Base-by-base conservation (phyloP, 2,329 filamentous ascomycete genomes). In the Magnaporthiopsis incrustans region DNA sequence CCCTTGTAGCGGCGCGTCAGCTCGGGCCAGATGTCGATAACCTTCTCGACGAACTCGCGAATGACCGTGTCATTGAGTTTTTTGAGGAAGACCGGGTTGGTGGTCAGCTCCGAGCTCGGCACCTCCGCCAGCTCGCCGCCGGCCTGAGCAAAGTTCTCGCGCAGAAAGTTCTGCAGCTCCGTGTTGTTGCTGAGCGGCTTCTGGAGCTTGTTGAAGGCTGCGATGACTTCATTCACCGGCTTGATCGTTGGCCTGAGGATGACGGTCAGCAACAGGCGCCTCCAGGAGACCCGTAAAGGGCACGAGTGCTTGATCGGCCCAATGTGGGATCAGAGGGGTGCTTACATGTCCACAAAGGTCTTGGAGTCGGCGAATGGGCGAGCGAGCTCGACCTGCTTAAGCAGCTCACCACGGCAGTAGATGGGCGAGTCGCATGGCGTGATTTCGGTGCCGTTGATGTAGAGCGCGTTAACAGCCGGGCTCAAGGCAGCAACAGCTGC, bases 11-110 rank as follows among this genome's bases (percentile, higher is more conserved):
- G 76, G 50, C 87, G 79, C 6, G 87, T 89, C 60, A 90, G 75
- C 66, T 88, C 84, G 18, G 87, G 86, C 87, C 87, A 90, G 67
- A 89, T 89, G 68, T 82, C 81, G 65, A 89, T 88, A 70, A 89
- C 86, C 70, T 88, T 84, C 59, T 77, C 69, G 11, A 83, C 80
- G 68, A 89, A 89, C 69, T 89, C 81, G 66, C 77, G 78, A 68
- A 89, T 78, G 32, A 85, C 84, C 1, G 79, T 72, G 71, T 88
- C 85, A 62, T 84, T 74, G 68, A 89, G 75, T 27, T 79, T 79
- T 65, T 80, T 69, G 27, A 89, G 77, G 70, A 89, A 89, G 3
- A 75, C 76, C 2, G 87, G 78, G 50, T 88, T 76, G 3, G 84
- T 86, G 22, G 77, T 68, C 25, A 89, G 77, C 65, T 85, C 71